Evolutionary conservation across 2,329 filamentous ascomycete species (phyloP).

Genomic region (Penicillium expansum): DNA sequence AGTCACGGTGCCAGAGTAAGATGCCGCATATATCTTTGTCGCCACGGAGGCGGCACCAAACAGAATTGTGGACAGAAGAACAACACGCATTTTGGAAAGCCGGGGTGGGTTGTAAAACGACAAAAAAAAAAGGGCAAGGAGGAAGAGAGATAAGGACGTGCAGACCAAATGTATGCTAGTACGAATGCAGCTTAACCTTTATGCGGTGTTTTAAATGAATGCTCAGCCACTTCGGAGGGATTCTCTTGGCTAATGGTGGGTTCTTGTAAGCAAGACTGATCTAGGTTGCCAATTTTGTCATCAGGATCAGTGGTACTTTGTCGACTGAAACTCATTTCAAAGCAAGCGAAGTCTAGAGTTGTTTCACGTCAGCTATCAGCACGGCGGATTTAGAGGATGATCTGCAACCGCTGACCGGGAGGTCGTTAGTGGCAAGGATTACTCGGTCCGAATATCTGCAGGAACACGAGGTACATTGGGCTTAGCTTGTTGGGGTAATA

Average conservation of each 20-base stretch:
- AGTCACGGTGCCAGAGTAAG: slow-evolving; percentile 33
- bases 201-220: no score
- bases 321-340: not conserved
- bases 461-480: not conserved
- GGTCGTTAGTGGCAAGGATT: not conserved
- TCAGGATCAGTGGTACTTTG: not conserved
- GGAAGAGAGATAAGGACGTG: no score
- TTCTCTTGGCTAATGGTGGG: not conserved
- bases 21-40: slow-evolving; percentile 32
- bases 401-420: not conserved
- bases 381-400: not conserved
- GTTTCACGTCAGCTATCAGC: not conserved
- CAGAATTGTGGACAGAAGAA: not conserved
- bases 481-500: not conserved
- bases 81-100: not conserved
- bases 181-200: no score
- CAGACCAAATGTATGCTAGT: not conserved
- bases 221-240: not conserved
- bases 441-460: not conserved
- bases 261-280: not conserved
- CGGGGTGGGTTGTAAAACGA: not conserved
- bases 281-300: not conserved
- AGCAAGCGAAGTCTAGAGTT: not conserved
- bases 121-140: not conserved
- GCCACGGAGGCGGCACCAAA: not conserved